Evolutionary conservation across 1,139 yeast genomes (phyloP).

Genomic region (Diutina siamensis): DNA sequence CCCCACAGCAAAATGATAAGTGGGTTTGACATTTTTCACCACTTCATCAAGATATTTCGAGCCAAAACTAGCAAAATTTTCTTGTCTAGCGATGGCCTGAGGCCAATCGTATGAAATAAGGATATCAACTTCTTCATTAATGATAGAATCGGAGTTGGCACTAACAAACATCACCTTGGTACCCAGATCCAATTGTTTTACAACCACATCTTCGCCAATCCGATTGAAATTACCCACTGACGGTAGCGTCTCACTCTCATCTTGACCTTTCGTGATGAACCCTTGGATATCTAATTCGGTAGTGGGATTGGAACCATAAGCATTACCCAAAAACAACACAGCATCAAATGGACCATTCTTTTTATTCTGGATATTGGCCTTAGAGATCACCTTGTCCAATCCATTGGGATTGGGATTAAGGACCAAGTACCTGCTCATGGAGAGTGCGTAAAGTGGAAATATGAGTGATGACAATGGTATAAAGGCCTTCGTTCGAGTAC

Average conservation of each 20-base stretch:
- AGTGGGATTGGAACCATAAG: conserved; percentile 16
- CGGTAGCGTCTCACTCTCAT: conserved; percentile 7
- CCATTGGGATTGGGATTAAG: conserved; percentile 35
- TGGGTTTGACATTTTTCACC: conserved; percentile 36
- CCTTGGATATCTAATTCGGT: conserved; percentile 17
- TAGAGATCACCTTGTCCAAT: conserved; percentile 30
- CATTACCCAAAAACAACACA: conserved; percentile 41
- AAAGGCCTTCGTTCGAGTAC: conserved; percentile 34
- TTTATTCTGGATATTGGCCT: conserved; percentile 36
- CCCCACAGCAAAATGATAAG: conserved; percentile 56
- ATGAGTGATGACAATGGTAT: conserved; percentile 12
- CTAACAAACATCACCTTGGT: conserved; percentile 34
- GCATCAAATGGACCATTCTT: conserved; percentile 60
- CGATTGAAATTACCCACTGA: conserved; percentile 12
- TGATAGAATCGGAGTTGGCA: conserved; percentile 8
- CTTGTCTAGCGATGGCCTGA: conserved; percentile 28
- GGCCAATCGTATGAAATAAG: conserved; percentile 58
- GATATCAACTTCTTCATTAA: conserved; percentile 32
- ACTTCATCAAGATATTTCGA: conserved; percentile 26
- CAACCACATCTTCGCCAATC: conserved; percentile 17
- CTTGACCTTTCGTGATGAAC: conserved; percentile 15
- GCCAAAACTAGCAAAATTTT: conserved; percentile 27
- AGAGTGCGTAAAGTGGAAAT: not conserved
- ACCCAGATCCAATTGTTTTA: conserved; percentile 27
- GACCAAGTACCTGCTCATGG: conserved; percentile 18